These are phyloP conservation scores for Phialocephala sp. DNA, from an alignment of 2,329 filamentous ascomycete genomes.

Conservation along the genomic window DNA sequence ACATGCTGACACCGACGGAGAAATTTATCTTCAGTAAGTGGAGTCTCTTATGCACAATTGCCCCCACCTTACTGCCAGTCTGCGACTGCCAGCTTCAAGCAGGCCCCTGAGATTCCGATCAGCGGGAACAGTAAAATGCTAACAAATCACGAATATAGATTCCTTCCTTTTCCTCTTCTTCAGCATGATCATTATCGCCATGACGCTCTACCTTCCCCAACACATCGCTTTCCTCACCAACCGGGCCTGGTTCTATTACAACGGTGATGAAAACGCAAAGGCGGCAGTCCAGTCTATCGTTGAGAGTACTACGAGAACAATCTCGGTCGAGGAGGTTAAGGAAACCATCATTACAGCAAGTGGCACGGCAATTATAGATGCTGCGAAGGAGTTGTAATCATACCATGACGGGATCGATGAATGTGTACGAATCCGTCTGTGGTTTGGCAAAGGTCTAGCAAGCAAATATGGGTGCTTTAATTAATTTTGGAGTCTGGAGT, in stretches of 20 bases:
- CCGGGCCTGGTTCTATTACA: conserved; percentile 93
- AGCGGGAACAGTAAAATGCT: neutral
- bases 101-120: neutral
- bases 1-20: conserved; percentile 96
- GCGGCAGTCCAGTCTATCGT: conserved; percentile 32
- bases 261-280: conserved; percentile 70
- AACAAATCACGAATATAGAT: conserved; percentile 59
- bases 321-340: conserved; percentile 34
- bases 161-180: conserved; percentile 90
- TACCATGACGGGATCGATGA: neutral
- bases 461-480: conserved; percentile 5
- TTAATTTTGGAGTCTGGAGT: conserved; percentile 7
- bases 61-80: conserved; percentile 3
- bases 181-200: conserved; percentile 84
- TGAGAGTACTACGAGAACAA: conserved; percentile 32
- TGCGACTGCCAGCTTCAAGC: neutral
- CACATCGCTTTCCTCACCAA: conserved; percentile 83
- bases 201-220: conserved; percentile 90
- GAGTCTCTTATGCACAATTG: conserved; percentile 2
- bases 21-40: conserved; percentile 94
- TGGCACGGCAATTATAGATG: conserved; percentile 27
- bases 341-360: conserved; percentile 34
- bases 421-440: conserved; percentile 14
- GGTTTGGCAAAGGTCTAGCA: neutral
- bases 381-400: conserved; percentile 37